phyloP scores from a whole-genome alignment of 1,139 yeast genomes.

The Geotrichum europaeum region DNA sequence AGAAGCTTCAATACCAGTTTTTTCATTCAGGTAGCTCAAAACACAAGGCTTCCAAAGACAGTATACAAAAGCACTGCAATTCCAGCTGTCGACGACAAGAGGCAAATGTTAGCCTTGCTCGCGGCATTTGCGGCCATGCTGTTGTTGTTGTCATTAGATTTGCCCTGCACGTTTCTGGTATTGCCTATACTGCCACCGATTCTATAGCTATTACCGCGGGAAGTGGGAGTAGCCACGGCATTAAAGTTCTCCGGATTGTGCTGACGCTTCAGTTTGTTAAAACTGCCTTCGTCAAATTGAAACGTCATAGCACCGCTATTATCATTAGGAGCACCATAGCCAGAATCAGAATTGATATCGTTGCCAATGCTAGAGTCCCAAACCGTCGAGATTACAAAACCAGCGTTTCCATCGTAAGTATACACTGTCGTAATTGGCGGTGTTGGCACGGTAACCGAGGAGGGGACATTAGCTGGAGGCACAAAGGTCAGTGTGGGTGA shows the following conservation, averaged over 20 bases:
- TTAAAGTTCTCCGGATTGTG: neutral
- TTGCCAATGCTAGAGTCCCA: conserved; percentile 7
- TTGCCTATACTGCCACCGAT: neutral
- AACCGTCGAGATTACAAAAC: conserved; percentile 7
- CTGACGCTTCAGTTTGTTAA: neutral
- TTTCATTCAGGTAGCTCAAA: neutral
- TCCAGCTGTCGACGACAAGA: neutral
- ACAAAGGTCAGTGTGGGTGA: conserved; percentile 1
- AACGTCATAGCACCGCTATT: conserved; percentile 7
- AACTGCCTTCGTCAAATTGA: conserved; percentile 9
- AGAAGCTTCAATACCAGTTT: neutral
- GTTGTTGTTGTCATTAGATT: neutral
- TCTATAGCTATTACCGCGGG: neutral
- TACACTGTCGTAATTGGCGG: conserved; percentile 5
- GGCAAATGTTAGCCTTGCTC: neutral
- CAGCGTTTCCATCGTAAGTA: conserved; percentile 1
- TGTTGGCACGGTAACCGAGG: conserved; percentile 9
- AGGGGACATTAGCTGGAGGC: conserved; percentile 9
- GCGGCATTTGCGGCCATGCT: neutral
- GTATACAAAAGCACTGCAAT: neutral
- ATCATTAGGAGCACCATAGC: neutral
- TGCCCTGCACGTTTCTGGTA: neutral
- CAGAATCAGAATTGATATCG: neutral
- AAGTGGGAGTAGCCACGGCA: neutral
- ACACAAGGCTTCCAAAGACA: neutral